Percentiles rank a stretch among this genome's conserved stretches.
phyloP scores from a whole-genome alignment of 768 basidiomycete genomes.

The Podaxis sp. region DNA sequence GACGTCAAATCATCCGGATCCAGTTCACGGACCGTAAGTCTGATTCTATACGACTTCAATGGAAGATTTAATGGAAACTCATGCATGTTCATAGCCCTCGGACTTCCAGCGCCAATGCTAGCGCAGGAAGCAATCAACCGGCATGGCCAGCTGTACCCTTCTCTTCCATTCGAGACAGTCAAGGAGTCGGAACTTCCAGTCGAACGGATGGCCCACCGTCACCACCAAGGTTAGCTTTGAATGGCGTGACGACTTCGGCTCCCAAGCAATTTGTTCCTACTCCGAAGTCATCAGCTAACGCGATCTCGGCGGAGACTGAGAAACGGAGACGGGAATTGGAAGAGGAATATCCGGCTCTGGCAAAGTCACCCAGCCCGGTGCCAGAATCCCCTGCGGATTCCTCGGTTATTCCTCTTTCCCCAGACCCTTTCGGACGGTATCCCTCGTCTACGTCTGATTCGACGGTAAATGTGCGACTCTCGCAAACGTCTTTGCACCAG shows the following conservation, averaged over 20 bases:
- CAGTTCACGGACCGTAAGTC: slow-evolving; percentile 17
- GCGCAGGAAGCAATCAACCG: slow-evolving; percentile 8
- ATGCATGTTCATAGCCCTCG: slow-evolving; percentile 7
- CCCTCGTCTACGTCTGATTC: slow-evolving; percentile 44
- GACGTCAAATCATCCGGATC: background rate
- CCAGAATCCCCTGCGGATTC: slow-evolving; percentile 37
- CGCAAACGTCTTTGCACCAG: slow-evolving; percentile 31
- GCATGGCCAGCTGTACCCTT: slow-evolving; percentile 45
- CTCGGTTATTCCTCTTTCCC: slow-evolving; percentile 78
- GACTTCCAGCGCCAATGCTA: slow-evolving; percentile 9
- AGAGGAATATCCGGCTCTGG: slow-evolving; percentile 49
- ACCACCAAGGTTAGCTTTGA: slow-evolving; percentile 65
- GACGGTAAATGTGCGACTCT: slow-evolving; percentile 22
- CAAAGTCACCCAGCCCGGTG: slow-evolving; percentile 28
- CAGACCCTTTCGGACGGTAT: slow-evolving; percentile 79
- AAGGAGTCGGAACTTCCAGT: slow-evolving; percentile 24
- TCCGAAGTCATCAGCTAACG: slow-evolving; percentile 23
- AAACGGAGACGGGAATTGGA: slow-evolving; percentile 49
- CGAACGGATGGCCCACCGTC: slow-evolving; percentile 38
- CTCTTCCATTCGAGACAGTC: slow-evolving; percentile 26
- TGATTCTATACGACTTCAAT: background rate
- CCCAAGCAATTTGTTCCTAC: slow-evolving; percentile 44
- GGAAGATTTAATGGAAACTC: background rate
- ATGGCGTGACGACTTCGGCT: slow-evolving; percentile 64
- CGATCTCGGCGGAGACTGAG: slow-evolving; percentile 44